Conservation (phyloP, 2,329 filamentous ascomycete genomes). For the Fusarium staphyleae region DNA sequence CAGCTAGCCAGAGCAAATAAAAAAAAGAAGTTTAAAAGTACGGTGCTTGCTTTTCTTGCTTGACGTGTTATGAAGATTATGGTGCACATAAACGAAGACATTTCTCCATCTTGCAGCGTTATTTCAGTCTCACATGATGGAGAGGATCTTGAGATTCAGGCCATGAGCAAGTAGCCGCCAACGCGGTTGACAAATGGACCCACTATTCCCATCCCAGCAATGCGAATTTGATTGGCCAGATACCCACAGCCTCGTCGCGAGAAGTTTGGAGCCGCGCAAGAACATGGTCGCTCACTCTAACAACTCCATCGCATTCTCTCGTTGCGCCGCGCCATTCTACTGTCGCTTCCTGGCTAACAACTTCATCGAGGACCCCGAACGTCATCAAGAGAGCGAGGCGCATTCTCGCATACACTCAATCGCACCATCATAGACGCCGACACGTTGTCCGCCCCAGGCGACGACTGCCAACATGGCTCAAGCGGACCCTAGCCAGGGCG, state of each 20-base stretch:
- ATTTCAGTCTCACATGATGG: too few species aligned
- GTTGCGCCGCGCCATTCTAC: constrained; percentile 37
- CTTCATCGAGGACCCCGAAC: neutral
- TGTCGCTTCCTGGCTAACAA: constrained; percentile 12
- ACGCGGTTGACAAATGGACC: constrained; percentile 15
- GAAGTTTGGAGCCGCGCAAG: constrained; percentile 47
- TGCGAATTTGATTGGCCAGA: constrained; percentile 39
- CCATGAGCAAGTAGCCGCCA: neutral
- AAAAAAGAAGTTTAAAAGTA: constrained; percentile 16
- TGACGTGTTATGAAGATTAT: neutral
- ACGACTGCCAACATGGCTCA: constrained; percentile 48
- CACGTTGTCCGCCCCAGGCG: constrained; percentile 25
- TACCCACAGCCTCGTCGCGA: constrained; percentile 47
- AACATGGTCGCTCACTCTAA: constrained; percentile 29
- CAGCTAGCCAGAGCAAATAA: constrained; percentile 21
- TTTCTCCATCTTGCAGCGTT: too few species aligned
- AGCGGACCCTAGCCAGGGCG: constrained; percentile 52
- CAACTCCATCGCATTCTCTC: constrained; percentile 34
- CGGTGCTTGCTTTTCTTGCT: neutral
- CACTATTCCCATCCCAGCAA: constrained; percentile 20
- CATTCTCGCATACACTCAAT: constrained; percentile 19
- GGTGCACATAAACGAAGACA: too few species aligned
- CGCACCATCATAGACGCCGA: constrained; percentile 26
- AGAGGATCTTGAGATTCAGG: too few species aligned
- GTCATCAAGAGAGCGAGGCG: neutral